A percentile compares a stretch with the other conserved stretches of the same genome.
These are phyloP conservation scores for Sideroxylon spinosum DNA, from an alignment of 179 eudicot genomes.

Conservation along the genomic window DNA sequence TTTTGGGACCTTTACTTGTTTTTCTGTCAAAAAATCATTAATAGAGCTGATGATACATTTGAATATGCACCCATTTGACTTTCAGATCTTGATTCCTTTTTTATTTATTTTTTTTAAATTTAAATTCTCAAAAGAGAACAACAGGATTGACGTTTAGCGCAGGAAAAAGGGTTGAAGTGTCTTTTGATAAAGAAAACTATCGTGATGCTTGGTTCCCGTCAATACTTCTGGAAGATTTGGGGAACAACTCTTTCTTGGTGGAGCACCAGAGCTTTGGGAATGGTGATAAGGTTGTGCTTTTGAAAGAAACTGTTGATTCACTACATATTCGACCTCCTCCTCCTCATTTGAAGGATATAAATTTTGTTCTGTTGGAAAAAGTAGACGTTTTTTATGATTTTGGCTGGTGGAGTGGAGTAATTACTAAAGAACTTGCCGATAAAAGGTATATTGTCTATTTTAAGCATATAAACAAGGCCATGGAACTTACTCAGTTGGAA, in stretches of 20 bases:
- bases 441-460: constrained; percentile 63
- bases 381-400: constrained; percentile 55
- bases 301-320: constrained; percentile 36
- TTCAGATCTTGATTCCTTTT: neutral
- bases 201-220: constrained; percentile 67
- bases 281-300: constrained; percentile 23
- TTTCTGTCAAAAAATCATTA: neutral
- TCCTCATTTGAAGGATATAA: constrained; percentile 34
- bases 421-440: constrained; percentile 58
- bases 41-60: neutral
- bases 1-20: neutral
- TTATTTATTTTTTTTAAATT: neutral
- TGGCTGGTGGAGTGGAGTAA: constrained; percentile 70
- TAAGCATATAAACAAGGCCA: constrained; percentile 42
- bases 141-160: constrained; percentile 36
- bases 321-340: constrained; percentile 59
- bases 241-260: constrained; percentile 37
- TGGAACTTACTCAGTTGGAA: constrained; percentile 39
- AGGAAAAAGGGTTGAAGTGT: constrained; percentile 60
- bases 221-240: constrained; percentile 30
- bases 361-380: constrained; percentile 51
- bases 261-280: constrained; percentile 26
- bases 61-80: neutral
- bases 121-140: constrained; percentile 34
- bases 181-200: constrained; percentile 36